Base-by-base conservation (phyloP, 2,329 filamentous ascomycete species). In the Leptographium procerum region DNA sequence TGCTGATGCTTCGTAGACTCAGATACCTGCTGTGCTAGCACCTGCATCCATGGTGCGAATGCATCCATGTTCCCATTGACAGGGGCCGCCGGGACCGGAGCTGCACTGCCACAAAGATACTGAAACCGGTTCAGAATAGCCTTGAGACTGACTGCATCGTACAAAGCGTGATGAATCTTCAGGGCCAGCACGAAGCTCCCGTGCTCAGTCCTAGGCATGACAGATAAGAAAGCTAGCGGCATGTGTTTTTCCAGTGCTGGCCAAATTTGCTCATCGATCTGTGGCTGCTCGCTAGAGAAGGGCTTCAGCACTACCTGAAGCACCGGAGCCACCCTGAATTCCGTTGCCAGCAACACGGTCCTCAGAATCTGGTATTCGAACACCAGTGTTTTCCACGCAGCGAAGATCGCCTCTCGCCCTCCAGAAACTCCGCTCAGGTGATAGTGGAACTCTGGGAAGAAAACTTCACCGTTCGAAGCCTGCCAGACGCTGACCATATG, bases 401-500 rank as follows among this genome's bases (percentile, higher is more conserved):
- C 61, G 7, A 78, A 67, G 1, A 94, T 69, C 0, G 66, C 64
- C 0, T 69, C 66, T 16, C 55, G 47, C 11, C 55, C 60, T 0
- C 72, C 67, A 5, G 79, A 57, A 1, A 68, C 43, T 0, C 74
- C 75, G 0, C 69, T 66, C 3, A 88, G 62, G 1, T 70, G 68
- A 67, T 87, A 91, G 6, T 69, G 72, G 68, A 96, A 96, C 0
- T 77, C 80, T 0, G 89, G 83, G 66, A 86, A 90, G 70, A 95
- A 95, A 0, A 89, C 74, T 1, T 70, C 68, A 0, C 89, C 87
- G 1, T 73, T 66, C 0, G 85, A 83, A 50, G 82, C 84, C 61
- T 87, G 80, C 88, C 89, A 95, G 50, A 83, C 78, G 19, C 82
- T 84, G 29, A 96, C 74, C 84, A 94, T 89, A 69, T 94, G 91